Base-by-base conservation (phyloP, 2,329 filamentous ascomycete species). In the Zarea fungicola region DNA sequence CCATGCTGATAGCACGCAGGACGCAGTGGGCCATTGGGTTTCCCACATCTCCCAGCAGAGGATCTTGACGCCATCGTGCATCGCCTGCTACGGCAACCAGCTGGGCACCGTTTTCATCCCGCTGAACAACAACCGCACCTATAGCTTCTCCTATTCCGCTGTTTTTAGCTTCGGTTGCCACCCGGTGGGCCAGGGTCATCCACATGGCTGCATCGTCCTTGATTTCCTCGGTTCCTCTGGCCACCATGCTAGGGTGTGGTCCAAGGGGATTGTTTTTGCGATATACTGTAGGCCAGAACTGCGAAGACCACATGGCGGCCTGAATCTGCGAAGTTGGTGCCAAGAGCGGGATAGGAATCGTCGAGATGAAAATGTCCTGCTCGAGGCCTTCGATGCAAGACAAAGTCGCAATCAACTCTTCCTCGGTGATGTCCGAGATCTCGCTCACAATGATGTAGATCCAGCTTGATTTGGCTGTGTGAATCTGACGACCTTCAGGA, bases 211-310 rank as follows among this genome's bases (percentile, higher is more conserved):
- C 80, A 54, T 86, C 78, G 39, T 76, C 68, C 49, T 76, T 75
- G 45, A 95, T 80, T 52, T 88, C 83, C 11, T 83, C 78, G 32
- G 85, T 84, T 23, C 84, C 82, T 51, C 85, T 81, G 35, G 78
- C 73, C 49, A 92, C 81, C 62, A 87, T 79, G 60, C 83, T 81
- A 53, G 88, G 88, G 62, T 95, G 89, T 16, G 89, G 88, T 4
- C 89, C 89, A 51, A 91, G 87, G 2, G 88, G 88, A 61, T 93
- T 93, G 56, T 86, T 91, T 70, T 90, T 90, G 55, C 88, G 85
- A 69, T 93, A 95, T 42, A 91, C 81, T 2, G 84, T 86, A 11
- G 89, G 89, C 89, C 89, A 95, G 65, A 89, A 92, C 57, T 84
- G 76, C 28, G 78, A 73, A 22, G 82, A 85, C 87, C 87, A 93